Conservation (phyloP, 2,329 filamentous ascomycete species). For the Aspergillus terreus region DNA sequence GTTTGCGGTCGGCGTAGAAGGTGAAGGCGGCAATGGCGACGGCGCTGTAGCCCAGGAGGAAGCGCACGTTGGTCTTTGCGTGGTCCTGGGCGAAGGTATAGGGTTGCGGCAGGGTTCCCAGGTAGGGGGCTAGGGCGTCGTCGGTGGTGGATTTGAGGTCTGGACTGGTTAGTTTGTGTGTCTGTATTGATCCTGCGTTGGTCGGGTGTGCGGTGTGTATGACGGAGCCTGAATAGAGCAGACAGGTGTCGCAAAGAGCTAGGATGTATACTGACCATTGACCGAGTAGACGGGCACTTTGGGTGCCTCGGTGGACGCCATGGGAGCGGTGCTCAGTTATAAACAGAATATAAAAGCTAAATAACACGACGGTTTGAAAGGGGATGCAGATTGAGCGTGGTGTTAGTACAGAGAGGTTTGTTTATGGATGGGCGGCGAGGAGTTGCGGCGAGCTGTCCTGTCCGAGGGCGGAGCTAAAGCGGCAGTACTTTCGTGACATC, state of each 20-base stretch:
- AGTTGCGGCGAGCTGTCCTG: constrained; percentile 36
- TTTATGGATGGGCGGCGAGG: constrained; percentile 1
- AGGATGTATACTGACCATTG: constrained; percentile 34
- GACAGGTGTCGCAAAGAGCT: background rate
- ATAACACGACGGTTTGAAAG: background rate
- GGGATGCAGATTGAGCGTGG: background rate
- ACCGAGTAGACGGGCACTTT: constrained; percentile 46
- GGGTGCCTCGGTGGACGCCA: constrained; percentile 27
- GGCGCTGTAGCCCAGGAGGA: constrained; percentile 77
- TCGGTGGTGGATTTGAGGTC: constrained; percentile 97
- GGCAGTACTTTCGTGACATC: constrained; percentile 9
- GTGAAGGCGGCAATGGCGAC: constrained; percentile 76
- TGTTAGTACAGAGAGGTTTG: background rate
- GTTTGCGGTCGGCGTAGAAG: constrained; percentile 87
- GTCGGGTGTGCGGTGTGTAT: background rate
- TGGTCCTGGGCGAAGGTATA: constrained; percentile 73
- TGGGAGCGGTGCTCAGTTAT: background rate
- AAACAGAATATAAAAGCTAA: background rate
- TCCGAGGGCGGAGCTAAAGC: constrained; percentile 21
- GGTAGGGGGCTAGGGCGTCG: constrained; percentile 89
- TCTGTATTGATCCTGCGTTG: background rate
- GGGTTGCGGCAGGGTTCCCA: constrained; percentile 69
- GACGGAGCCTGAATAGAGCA: background rate
- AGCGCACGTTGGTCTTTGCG: constrained; percentile 73
- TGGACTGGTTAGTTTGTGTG: constrained; percentile 33